Evolutionary conservation across 805 yeast species (phyloP), one percentile per base, ranked within the genome.

Genomic region (Blastobotrys mokoenaii): DNA sequence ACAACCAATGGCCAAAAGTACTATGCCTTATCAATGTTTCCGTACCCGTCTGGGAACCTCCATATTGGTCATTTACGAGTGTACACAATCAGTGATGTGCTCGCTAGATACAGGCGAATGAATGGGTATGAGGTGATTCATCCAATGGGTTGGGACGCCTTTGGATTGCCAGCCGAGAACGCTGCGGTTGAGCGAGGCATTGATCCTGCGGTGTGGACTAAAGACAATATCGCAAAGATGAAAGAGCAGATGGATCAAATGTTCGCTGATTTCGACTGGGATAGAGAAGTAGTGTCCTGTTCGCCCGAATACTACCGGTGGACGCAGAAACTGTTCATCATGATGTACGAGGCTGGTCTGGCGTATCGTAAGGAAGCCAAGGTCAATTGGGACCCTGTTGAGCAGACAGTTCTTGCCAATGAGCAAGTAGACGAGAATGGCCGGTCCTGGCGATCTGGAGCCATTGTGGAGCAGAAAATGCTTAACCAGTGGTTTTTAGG

Each of bases 121-220:
- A 76, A 74, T 42, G 96, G 96, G 1, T 74, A 72, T 53, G 67
- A 79, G 33, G 96, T 90, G 11, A 70, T 90, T 1, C 96, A 93
- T 60, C 97, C 97, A 0, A 89, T 93, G 95, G 98, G 98, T 0
- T 93, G 97, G 97, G 98, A 93, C 69, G 95, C 97, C 0, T 93
- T 93, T 71, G 98, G 98, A 1, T 69, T 93, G 22, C 98, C 98
- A 0, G 98, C 98, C 0, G 98, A 93, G 61, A 93, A 93, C 62
- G 98, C 98, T 0, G 98, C 98, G 0, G 80, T 87, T 27, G 96
- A 89, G 61, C 67, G 95, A 50, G 78, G 79, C 1, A 71, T 86
- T 10, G 78, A 77, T 50, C 97, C 98, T 0, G 75, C 77, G 0
- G 72, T 63, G 1, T 93, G 98, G 98, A 93, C 98, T 0, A 71